phyloP scores from a whole-genome alignment of 257 asterid genomes.

The Jacaranda mimosifolia region DNA sequence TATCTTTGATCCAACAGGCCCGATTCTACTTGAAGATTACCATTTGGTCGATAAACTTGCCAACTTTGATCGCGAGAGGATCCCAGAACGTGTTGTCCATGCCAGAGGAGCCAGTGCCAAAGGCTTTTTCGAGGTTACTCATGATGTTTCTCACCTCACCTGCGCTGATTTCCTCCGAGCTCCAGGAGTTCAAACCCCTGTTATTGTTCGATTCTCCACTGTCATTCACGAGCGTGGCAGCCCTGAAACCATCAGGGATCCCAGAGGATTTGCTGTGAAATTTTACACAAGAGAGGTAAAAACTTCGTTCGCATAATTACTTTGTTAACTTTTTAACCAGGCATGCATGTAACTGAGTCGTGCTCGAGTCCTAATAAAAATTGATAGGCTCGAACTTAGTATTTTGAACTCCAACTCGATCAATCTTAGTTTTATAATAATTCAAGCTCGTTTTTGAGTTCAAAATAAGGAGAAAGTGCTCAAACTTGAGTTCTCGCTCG shows the following conservation, averaged over 20 bases:
- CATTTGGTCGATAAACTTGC: conserved; percentile 74
- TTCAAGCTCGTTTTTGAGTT: too few species aligned
- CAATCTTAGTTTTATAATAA: too few species aligned
- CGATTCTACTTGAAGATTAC: conserved; percentile 75
- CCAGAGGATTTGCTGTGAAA: conserved; percentile 51
- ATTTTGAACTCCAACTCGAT: too few species aligned
- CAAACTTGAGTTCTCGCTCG: too few species aligned
- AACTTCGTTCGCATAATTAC: too few species aligned
- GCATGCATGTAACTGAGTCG: too few species aligned
- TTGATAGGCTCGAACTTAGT: too few species aligned
- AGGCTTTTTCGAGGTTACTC: conserved; percentile 79
- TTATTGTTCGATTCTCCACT: conserved; percentile 72
- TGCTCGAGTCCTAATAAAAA: too few species aligned
- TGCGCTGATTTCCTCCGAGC: conserved; percentile 82
- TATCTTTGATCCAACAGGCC: conserved; percentile 46
- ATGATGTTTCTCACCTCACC: conserved; percentile 65
- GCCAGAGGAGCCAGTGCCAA: conserved; percentile 82
- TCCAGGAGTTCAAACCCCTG: conserved; percentile 77
- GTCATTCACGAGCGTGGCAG: conserved; percentile 80
- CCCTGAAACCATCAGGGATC: conserved; percentile 78
- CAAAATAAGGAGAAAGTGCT: too few species aligned
- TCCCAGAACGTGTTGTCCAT: conserved; percentile 80
- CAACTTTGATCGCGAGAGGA: conserved; percentile 70
- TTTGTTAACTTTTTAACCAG: too few species aligned
- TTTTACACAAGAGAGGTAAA: conserved; percentile 20